Conservation (phyloP, 768 basidiomycete species). For the Naganishia vishniacii region DNA sequence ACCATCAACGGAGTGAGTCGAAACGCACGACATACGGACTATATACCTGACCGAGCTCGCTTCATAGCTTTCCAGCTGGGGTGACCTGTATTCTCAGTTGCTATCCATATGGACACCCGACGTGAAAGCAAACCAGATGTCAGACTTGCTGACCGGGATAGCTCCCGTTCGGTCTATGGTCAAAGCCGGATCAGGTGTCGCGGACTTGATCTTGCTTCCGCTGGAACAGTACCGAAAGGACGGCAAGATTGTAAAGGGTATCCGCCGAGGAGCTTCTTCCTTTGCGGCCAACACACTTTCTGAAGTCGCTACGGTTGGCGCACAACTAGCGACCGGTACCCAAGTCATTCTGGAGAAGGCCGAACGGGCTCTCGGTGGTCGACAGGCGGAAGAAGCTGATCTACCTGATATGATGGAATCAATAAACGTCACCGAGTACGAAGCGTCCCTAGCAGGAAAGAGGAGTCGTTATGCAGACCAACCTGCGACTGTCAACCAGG, state of each 20-base stretch:
- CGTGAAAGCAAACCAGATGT: slow-evolving; percentile 95
- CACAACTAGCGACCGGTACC: slow-evolving; percentile 88
- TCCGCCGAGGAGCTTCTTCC: slow-evolving; percentile 87
- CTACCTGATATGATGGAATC: slow-evolving; percentile 20
- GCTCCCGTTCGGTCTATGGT: slow-evolving; percentile 93
- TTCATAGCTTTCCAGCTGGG: slow-evolving; percentile 81
- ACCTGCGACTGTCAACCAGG: slow-evolving; percentile 74
- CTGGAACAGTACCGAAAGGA: slow-evolving; percentile 98
- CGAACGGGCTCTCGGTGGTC: slow-evolving; percentile 74
- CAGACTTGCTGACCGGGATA: slow-evolving; percentile 93
- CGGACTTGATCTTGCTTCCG: slow-evolving; percentile 88
- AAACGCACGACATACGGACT: not conserved
- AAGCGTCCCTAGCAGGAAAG: not conserved
- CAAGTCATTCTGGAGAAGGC: slow-evolving; percentile 96
- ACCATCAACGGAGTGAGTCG: slow-evolving; percentile 82
- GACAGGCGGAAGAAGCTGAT: slow-evolving; percentile 6
- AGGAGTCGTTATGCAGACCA: slow-evolving; percentile 87
- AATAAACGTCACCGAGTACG: slow-evolving; percentile 31
- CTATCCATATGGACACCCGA: slow-evolving; percentile 99
- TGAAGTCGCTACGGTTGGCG: slow-evolving; percentile 91
- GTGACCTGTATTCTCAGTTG: slow-evolving; percentile 77
- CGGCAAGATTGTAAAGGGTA: slow-evolving; percentile 79
- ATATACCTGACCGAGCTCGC: not conserved
- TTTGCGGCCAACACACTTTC: slow-evolving; percentile 92
- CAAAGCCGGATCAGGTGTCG: slow-evolving; percentile 94